Conservation (phyloP, 2,329 filamentous ascomycete species). For the Talaromyces sp. region DNA sequence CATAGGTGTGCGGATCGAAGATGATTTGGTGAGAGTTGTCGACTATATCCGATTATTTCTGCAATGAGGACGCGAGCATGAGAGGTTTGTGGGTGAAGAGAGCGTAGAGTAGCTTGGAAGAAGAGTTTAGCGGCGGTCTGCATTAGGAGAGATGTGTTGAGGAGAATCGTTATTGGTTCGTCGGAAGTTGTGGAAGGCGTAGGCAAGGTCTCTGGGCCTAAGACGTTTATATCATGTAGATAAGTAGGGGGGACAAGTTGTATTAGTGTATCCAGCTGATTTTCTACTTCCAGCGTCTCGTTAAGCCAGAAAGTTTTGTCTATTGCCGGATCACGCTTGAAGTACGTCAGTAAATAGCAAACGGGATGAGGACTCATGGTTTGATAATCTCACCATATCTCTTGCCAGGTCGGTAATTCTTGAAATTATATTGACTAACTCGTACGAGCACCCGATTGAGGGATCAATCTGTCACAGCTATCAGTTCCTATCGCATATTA, state of each 20-base stretch:
- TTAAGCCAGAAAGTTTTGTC: not conserved
- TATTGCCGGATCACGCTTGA: not conserved
- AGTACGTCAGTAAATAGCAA: not conserved
- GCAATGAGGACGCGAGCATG: conserved; percentile 9
- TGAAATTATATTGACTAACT: conserved; percentile 15
- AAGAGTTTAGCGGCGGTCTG: conserved; percentile 14
- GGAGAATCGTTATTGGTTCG: conserved; percentile 8
- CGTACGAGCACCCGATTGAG: conserved; percentile 16
- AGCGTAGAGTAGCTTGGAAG: conserved; percentile 16
- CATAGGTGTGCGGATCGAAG: conserved; percentile 16
- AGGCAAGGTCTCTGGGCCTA: not conserved
- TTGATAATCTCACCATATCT: conserved; percentile 11
- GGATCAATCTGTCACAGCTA: conserved; percentile 11
- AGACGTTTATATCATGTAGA: not conserved
- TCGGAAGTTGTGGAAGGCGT: not conserved
- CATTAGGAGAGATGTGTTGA: conserved; percentile 15
- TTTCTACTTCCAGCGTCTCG: conserved; percentile 3
- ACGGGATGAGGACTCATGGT: not conserved
- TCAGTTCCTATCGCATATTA: not conserved
- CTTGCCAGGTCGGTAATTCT: conserved; percentile 13
- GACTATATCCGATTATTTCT: conserved; percentile 12
- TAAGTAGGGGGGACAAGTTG: conserved; percentile 10
- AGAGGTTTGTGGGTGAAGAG: conserved; percentile 2
- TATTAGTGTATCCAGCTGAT: conserved; percentile 11
- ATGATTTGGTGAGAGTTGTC: conserved; percentile 13